phyloP scores from a whole-genome alignment of 2,329 filamentous ascomycete genomes.

The Cladosporium sp. region DNA sequence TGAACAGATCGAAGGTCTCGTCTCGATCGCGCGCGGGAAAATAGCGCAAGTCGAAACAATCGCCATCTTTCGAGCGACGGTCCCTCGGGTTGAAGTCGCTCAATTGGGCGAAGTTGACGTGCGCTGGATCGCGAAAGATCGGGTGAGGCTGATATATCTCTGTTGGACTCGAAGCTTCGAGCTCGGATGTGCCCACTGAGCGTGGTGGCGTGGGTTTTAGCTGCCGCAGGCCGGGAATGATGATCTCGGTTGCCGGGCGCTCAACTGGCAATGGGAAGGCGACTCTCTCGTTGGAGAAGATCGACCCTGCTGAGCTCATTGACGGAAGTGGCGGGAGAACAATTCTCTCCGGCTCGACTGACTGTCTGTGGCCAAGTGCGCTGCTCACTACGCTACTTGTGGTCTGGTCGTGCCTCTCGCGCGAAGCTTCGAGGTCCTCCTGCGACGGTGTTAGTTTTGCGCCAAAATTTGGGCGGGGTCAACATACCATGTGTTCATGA shows the following conservation, averaged over 20 bases:
- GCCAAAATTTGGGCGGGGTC: neutral
- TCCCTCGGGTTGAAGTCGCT: neutral
- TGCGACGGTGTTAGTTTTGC: neutral
- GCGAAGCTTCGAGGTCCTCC: neutral
- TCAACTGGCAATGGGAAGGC: neutral
- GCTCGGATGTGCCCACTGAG: neutral
- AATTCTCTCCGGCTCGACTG: neutral
- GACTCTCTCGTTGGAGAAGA: constrained; percentile 5
- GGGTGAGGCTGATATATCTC: neutral
- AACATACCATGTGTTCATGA: constrained; percentile 4
- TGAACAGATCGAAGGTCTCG: neutral
- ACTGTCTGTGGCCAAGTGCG: neutral
- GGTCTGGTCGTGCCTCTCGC: neutral
- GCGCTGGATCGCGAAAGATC: neutral
- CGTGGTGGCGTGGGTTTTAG: neutral
- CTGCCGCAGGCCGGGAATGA: neutral
- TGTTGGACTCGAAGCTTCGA: neutral
- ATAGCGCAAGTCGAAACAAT: neutral
- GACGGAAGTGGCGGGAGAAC: neutral
- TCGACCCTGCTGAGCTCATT: neutral
- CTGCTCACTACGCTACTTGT: neutral
- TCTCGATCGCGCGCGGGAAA: neutral
- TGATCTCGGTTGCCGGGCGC: neutral
- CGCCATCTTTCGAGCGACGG: neutral
- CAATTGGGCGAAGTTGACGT: neutral